Base-by-base conservation (phyloP, 306 rosid species). In the Acacia melanoxylon region DNA sequence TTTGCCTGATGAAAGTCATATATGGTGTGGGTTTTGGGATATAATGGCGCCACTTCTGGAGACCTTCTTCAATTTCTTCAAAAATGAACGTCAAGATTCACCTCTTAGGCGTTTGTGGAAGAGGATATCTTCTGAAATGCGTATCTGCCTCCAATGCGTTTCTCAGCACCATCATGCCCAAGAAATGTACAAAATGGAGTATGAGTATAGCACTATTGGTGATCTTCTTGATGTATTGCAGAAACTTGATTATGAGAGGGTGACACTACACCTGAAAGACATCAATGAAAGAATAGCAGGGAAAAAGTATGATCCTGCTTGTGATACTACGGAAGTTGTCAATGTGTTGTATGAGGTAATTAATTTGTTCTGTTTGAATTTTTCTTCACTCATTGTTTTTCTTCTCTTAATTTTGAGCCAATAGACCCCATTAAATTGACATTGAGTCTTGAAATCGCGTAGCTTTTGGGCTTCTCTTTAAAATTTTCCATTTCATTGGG, bases 21-120 rank as follows among this genome's bases (percentile, higher is more conserved):
- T 95, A 73, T 95, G 99, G 99, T 95, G 99, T 88, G 97, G 88
- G 72, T 85, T 84, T 13, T 89, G 92, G 95, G 99, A 95, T 70
- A 54, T 95, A 82, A 95, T 95, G 98, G 95, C 92, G 40, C 99
- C 98, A 59, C 94, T 95, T 78, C 78, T 95, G 76, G 99, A 95
- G 88, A 93, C 99, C 5, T 95, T 95, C 85, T 95, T 91, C 91
- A 95, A 93, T 88, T 95, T 86, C 87, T 87, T 85, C 82, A 93
- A 92, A 88, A 92, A 93, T 45, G 90, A 92, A 67, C 83, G 88
- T 73, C 76, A 78, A 20, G 92, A 93, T 81, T 93, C 98, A 81
- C 99, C 98, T 67, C 98, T 93, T 65, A 92, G 88, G 84, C 86
- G 74, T 45, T 84, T 95, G 48, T 93, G 99, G 99, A 84, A 87